A percentile compares a stretch with the other conserved stretches of the same genome.
These are phyloP conservation scores for Collybiopsis confluens DNA, from an alignment of 768 basidiomycete genomes.

Conservation along the genomic window DNA sequence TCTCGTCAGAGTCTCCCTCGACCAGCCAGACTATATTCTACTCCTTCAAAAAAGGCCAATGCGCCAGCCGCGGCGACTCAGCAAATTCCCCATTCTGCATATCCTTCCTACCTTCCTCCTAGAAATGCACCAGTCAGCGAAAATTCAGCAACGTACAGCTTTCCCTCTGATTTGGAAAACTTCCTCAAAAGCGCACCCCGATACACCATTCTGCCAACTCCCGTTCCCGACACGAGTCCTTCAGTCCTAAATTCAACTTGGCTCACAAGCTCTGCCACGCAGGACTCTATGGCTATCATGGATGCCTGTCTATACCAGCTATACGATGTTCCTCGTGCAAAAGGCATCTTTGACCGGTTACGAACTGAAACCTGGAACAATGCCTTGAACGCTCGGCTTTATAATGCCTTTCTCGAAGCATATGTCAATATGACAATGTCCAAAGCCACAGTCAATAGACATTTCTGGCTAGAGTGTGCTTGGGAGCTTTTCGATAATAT, in stretches of 20 bases:
- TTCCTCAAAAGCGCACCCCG: slow-evolving; percentile 46
- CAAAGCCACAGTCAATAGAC: slow-evolving; percentile 39
- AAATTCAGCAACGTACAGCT: slow-evolving; percentile 11
- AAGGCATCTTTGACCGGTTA: slow-evolving; percentile 64
- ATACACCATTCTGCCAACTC: slow-evolving; percentile 63
- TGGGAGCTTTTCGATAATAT: slow-evolving; percentile 58
- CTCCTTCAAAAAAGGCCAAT: slow-evolving; percentile 51
- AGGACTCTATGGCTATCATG: slow-evolving; percentile 74
- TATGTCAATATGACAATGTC: slow-evolving; percentile 55
- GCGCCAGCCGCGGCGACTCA: slow-evolving; percentile 50
- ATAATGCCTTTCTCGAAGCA: slow-evolving; percentile 65
- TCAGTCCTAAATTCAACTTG: slow-evolving; percentile 42
- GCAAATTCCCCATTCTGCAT: slow-evolving; percentile 32
- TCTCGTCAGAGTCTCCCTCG: slow-evolving; percentile 67
- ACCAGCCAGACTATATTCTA: slow-evolving; percentile 67
- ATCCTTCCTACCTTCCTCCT: slow-evolving; percentile 36
- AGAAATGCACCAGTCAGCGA: background rate
- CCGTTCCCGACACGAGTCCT: slow-evolving; percentile 47
- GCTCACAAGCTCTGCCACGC: slow-evolving; percentile 61
- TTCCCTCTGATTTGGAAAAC: slow-evolving; percentile 34
- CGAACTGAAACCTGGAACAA: slow-evolving; percentile 30
- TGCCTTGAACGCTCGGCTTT: slow-evolving; percentile 42
- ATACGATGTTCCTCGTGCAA: slow-evolving; percentile 76
- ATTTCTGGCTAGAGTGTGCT: slow-evolving; percentile 59
- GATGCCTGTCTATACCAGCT: slow-evolving; percentile 76